phyloP scores from a whole-genome alignment of 352 stramenopile genomes.

The Nothophytophthora sp. region DNA sequence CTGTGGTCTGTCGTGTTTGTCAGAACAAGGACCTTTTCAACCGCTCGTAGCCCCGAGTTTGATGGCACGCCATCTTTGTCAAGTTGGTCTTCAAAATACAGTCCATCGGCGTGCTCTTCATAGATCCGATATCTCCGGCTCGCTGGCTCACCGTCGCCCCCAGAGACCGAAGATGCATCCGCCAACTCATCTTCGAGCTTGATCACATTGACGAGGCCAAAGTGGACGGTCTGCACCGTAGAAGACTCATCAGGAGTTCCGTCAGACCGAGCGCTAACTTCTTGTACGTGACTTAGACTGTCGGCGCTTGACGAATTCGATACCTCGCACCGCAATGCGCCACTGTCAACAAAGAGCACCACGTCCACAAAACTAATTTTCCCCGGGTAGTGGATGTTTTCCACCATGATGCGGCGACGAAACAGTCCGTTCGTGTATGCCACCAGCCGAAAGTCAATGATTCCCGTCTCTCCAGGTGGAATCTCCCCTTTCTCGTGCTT shows the following conservation, averaged over 20 bases:
- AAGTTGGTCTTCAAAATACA: constrained; percentile 19
- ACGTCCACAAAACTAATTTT: constrained; percentile 82
- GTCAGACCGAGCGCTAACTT: neutral
- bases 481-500: constrained; percentile 79
- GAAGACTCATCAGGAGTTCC: constrained; percentile 1
- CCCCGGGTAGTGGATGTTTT: constrained; percentile 83
- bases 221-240: constrained; percentile 33
- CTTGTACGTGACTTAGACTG: neutral
- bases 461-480: constrained; percentile 46
- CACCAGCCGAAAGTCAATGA: constrained; percentile 64
- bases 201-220: constrained; percentile 74
- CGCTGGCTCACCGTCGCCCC: constrained; percentile 32
- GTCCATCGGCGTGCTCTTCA: constrained; percentile 20
- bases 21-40: constrained; percentile 37
- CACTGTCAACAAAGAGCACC: constrained; percentile 82
- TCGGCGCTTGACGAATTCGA: constrained; percentile 2
- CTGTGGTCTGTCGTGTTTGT: constrained; percentile 57
- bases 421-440: constrained; percentile 79
- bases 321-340: constrained; percentile 51
- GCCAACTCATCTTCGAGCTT: constrained; percentile 67
- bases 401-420: constrained; percentile 75
- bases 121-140: constrained; percentile 71
- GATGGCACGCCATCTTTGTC: constrained; percentile 1
- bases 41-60: neutral
- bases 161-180: constrained; percentile 19